Percentiles rank a stretch among this genome's conserved stretches.
phyloP scores from a whole-genome alignment of 2,329 filamentous ascomycete genomes.

The Penicillium occitanis region DNA sequence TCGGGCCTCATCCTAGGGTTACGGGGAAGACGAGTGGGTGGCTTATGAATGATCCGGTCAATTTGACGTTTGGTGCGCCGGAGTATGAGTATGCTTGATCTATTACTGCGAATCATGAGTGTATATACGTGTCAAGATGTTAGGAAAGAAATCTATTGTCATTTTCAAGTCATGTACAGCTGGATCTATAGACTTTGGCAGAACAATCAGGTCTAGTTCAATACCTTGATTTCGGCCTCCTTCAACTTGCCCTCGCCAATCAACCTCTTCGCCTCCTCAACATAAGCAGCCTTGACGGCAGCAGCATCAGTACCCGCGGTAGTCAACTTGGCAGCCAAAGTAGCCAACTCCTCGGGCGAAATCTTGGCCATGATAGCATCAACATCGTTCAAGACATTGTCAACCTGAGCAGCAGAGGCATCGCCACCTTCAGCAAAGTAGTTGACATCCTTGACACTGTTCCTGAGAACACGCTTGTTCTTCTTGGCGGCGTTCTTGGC shows the following conservation, averaged over 20 bases:
- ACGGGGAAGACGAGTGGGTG: conserved; percentile 22
- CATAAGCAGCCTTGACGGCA: conserved; percentile 84
- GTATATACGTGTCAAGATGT: not conserved
- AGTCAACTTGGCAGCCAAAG: conserved; percentile 75
- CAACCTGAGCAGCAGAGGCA: conserved; percentile 72
- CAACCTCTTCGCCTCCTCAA: conserved; percentile 73
- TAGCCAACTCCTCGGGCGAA: conserved; percentile 85
- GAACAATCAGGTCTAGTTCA: conserved; percentile 24
- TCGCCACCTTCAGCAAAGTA: conserved; percentile 79
- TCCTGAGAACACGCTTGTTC: conserved; percentile 97
- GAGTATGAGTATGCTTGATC: conserved; percentile 18
- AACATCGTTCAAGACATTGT: conserved; percentile 78
- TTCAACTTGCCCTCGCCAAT: conserved; percentile 81
- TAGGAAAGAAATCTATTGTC: conserved; percentile 2
- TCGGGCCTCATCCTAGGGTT: conserved; percentile 38
- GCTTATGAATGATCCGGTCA: conserved; percentile 20
- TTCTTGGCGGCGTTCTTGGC: conserved; percentile 99
- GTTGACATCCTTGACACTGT: conserved; percentile 93
- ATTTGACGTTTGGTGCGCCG: conserved; percentile 13
- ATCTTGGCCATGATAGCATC: conserved; percentile 86
- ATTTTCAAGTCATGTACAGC: not conserved
- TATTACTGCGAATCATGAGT: not conserved
- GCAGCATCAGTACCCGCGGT: conserved; percentile 72
- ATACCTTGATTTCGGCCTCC: conserved; percentile 72
- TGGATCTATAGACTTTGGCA: not conserved